Evolutionary conservation across 495 filamentous ascomycete genomes (phyloP), one percentile per base, ranked within the genome.

Genomic region (Pseudevernia furfuracea): DNA sequence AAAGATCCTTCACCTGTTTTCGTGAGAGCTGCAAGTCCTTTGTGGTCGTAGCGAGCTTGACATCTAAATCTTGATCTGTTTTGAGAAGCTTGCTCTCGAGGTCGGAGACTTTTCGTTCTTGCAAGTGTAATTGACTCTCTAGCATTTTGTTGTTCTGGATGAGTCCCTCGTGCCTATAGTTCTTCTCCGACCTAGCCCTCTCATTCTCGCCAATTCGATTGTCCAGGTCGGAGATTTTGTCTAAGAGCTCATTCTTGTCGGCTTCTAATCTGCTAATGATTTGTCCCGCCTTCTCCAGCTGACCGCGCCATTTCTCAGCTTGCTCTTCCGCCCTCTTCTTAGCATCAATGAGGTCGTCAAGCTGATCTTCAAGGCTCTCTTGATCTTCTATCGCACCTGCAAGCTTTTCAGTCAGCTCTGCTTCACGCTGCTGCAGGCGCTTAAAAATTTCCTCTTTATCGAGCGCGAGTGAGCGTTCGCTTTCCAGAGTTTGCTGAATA

Each of bases 361-460:
- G 79, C 71, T 97, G 92, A 53, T 92, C 89, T 73, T 99, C 95
- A 3, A 97, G 83, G 38, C 84, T 85, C 71, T 97, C 95, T 74
- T 97, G 94, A 68, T 99, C 95, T 23, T 96, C 89, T 57, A 97
- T 82, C n/a, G 94, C 92, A 39, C 87, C 94, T 17, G 91, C 83
- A 28, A 99, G 79, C 76, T 97, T 96, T 70, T 99, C 95, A 23
- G 83, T 87, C 0, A 99, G 80, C 70, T 97, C 66, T 6, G 86
- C 84, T 72, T 97, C 94, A 32, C 93, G 86, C 43, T 87, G 73
- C 71, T 96, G 93, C n/a, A 97, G 80, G 23, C 95, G 84, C 72
- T 92, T 94, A 78, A 97, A 97, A 44, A 99, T 97, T 66, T 97
- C 94, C 68, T 99, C 95, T 71, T 97, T 99, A 74, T 99, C 95